Conservation (phyloP, 345 rosid genomes). For the Populus alba region DNA sequence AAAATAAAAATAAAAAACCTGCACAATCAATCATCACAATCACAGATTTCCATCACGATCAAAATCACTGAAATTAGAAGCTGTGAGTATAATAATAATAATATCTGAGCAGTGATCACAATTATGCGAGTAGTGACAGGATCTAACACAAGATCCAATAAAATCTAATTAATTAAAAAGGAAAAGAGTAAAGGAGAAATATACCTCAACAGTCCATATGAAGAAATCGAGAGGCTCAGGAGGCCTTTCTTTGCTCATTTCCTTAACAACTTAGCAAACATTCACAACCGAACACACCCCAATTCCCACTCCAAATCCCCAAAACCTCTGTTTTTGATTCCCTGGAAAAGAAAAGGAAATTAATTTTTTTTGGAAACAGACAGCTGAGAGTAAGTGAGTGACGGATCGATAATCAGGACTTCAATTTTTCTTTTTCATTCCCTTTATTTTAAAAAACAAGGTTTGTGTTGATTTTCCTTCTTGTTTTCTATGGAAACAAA, state of each 20-base stretch:
- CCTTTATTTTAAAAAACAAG: neutral
- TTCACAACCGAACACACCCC: neutral
- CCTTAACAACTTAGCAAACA: conserved; percentile 7
- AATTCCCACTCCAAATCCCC: neutral
- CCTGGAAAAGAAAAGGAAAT: neutral
- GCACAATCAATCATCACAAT: too few relatives aligned
- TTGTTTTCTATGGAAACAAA: conserved; percentile 4
- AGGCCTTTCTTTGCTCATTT: conserved; percentile 70
- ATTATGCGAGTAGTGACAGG: neutral
- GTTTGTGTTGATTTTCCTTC: neutral
- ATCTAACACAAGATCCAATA: conserved; percentile 24
- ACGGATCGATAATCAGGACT: too few relatives aligned
- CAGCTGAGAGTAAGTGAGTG: too few relatives aligned
- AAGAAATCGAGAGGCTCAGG: conserved; percentile 99
- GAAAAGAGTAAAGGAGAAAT: neutral
- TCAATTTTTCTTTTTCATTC: neutral
- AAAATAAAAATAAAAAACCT: too few relatives aligned
- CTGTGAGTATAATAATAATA: too few relatives aligned
- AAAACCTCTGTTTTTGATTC: neutral
- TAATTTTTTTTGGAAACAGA: neutral
- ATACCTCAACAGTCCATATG: conserved; percentile 98
- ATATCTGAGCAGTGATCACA: neutral
- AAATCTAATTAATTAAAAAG: neutral
- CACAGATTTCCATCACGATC: too few relatives aligned
- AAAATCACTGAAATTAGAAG: too few relatives aligned